Evolutionary conservation across 192 early-diverging fungal species (phyloP).

Genomic region (Entomortierella lignicola): DNA sequence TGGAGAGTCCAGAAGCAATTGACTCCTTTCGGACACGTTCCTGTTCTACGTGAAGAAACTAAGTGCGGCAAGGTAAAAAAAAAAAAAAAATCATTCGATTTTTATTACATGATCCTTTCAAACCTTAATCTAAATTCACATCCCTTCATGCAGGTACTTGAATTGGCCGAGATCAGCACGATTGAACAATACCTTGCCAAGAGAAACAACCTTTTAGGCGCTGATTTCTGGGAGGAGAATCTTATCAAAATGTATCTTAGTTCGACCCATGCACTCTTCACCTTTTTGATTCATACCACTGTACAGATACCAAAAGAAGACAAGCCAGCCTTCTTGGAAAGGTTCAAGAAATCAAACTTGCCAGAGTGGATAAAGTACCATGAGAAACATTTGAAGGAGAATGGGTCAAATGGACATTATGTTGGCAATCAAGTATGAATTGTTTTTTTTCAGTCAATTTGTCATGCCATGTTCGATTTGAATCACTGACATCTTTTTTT

Average conservation of each 20-base stretch:
- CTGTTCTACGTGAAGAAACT: constrained; percentile 54
- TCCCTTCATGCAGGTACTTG: constrained; percentile 2
- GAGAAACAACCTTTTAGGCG: constrained; percentile 9
- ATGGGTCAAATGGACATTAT: constrained; percentile 44
- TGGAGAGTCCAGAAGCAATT: constrained; percentile 57
- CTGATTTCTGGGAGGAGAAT: constrained; percentile 30
- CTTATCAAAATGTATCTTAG: constrained; percentile 34
- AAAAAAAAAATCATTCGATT: neutral
- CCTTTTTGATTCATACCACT: constrained; percentile 21
- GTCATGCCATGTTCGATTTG: neutral
- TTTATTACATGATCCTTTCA: neutral
- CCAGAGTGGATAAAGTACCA: constrained; percentile 23
- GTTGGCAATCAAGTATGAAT: constrained; percentile 19
- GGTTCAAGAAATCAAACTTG: constrained; percentile 22
- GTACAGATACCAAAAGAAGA: constrained; percentile 23
- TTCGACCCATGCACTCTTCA: constrained; percentile 27
- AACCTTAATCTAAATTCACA: neutral
- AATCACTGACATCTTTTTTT: neutral
- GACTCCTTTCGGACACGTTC: constrained; percentile 63
- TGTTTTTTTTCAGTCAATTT: neutral
- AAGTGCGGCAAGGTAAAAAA: constrained; percentile 23
- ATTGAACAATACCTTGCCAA: constrained; percentile 31
- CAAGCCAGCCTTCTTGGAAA: constrained; percentile 12
- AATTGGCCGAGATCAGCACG: constrained; percentile 32
- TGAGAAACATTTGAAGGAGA: constrained; percentile 24